Base-by-base conservation (phyloP, 2,329 filamentous ascomycete genomes). In the Paecilomyces sp. region DNA sequence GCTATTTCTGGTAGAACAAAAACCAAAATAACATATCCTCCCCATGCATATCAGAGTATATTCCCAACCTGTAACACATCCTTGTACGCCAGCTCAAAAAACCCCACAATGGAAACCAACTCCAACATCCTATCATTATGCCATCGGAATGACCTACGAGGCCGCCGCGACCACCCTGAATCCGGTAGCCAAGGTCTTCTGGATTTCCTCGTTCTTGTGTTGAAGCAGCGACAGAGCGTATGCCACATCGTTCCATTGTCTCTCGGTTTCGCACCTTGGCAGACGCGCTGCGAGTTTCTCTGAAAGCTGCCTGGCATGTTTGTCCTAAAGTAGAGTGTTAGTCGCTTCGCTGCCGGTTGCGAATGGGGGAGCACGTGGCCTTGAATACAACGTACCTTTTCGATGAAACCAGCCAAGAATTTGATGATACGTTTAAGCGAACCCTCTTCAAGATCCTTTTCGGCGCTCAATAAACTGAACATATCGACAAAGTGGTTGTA, bases 401-500 rank as follows among this genome's bases (percentile, higher is more conserved):
- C 94, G 64, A 99, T 92, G 74, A 99, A 99, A 1, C 92, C 91
- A 63, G 95, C 87, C 71, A 99, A 77, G 77, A 99, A 99, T 71
- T 91, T 92, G 64, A 99, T 83, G 61, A 99, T 93, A 62, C 90
- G 84, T 72, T 85, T 87, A 76, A 99, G 88, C 25, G 89, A 86
- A 67, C 96, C 91, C 73, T 97, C 93, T 9, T 91, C 87, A 65
- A 99, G 80, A 31, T 81, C 85, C 57, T 85, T 84, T 67, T 95
- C 93, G 0, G 92, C 89, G 60, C 90, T 94, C 54, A 99, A 81
- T 64, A 97, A 79, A 70, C 90, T 93, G 76, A 99, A 99, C 91
- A 99, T 97, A 72, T 99, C 94, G 30, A 99, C 92, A 76, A 99
- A 99, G 78, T 99, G 93, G 74, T 99, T 99, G 76, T 99, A 99